These are phyloP conservation scores for Suhomyces pyralidae DNA, from an alignment of 805 yeast genomes.

Conservation along the genomic window DNA sequence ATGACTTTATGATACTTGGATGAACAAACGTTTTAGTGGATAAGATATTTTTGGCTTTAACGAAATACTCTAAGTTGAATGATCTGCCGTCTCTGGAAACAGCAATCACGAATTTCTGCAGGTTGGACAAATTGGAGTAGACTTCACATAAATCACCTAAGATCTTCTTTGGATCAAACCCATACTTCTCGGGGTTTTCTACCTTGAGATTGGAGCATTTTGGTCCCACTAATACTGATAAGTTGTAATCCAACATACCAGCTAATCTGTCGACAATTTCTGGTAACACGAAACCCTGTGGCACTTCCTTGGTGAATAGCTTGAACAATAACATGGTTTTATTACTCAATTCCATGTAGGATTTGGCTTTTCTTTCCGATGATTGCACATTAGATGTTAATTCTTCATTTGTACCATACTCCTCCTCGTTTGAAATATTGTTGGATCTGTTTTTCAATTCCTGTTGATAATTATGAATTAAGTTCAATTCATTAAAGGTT, in stretches of 20 bases:
- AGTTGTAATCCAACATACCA: conserved; percentile 90
- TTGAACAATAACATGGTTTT: conserved; percentile 78
- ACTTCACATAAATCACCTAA: conserved; percentile 70
- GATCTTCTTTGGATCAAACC: conserved; percentile 74
- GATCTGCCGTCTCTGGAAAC: conserved; percentile 93
- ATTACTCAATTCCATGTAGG: conserved; percentile 78
- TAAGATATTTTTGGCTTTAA: conserved; percentile 67
- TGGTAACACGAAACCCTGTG: conserved; percentile 77
- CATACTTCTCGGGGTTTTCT: conserved; percentile 73
- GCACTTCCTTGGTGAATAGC: conserved; percentile 81
- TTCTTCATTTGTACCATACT: conserved; percentile 59
- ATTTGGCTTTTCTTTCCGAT: conserved; percentile 74
- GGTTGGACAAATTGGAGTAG: conserved; percentile 65
- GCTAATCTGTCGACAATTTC: conserved; percentile 94
- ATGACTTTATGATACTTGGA: conserved; percentile 47
- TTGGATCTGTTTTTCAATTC: conserved; percentile 54
- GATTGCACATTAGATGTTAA: conserved; percentile 51
- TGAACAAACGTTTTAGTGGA: conserved; percentile 49
- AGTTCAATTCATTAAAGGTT: conserved; percentile 72
- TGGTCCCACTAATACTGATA: conserved; percentile 93
- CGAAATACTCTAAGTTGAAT: conserved; percentile 62
- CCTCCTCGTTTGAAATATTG: conserved; percentile 30
- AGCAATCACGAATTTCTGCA: conserved; percentile 67
- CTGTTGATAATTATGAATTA: conserved; percentile 70
- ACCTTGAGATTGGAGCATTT: conserved; percentile 88